Percentiles rank a stretch among this genome's conserved stretches.
Conservation (phyloP, 2,329 filamentous ascomycete genomes). For the Aspergillus phoenicis region DNA sequence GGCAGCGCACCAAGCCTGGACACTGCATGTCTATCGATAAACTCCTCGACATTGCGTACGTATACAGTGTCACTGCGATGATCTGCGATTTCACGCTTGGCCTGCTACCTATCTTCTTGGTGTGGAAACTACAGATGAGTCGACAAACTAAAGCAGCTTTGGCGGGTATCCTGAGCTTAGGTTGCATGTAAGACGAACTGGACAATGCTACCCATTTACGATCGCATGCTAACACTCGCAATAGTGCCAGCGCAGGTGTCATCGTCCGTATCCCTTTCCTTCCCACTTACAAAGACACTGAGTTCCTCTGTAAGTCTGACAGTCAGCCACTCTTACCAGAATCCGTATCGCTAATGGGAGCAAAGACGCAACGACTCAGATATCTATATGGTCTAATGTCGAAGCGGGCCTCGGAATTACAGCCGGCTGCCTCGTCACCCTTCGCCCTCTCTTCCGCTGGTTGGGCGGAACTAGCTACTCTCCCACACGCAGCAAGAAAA, state of each 20-base stretch:
- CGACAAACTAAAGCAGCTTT: constrained; percentile 55
- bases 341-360: background rate
- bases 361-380: constrained; percentile 37
- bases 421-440: constrained; percentile 52
- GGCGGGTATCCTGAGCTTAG: constrained; percentile 58
- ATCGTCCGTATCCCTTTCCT: constrained; percentile 42
- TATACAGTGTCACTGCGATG: constrained; percentile 53
- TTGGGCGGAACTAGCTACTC: constrained; percentile 33
- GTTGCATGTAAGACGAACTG: constrained; percentile 49
- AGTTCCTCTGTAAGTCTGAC: constrained; percentile 39
- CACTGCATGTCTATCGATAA: constrained; percentile 19
- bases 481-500: constrained; percentile 29
- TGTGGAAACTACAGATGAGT: constrained; percentile 60
- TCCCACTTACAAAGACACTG: constrained; percentile 33
- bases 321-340: background rate
- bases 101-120: constrained; percentile 57
- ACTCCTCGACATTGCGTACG: constrained; percentile 48
- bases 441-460: constrained; percentile 52
- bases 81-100: constrained; percentile 56
- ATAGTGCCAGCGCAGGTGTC: constrained; percentile 39
- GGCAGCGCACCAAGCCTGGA: constrained; percentile 39
- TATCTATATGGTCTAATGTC: constrained; percentile 47
- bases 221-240: constrained; percentile 27
- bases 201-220: background rate
- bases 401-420: constrained; percentile 46